Base-by-base conservation (phyloP, 1,284 basidiomycete species). In the Ustilago vetiveriae region DNA sequence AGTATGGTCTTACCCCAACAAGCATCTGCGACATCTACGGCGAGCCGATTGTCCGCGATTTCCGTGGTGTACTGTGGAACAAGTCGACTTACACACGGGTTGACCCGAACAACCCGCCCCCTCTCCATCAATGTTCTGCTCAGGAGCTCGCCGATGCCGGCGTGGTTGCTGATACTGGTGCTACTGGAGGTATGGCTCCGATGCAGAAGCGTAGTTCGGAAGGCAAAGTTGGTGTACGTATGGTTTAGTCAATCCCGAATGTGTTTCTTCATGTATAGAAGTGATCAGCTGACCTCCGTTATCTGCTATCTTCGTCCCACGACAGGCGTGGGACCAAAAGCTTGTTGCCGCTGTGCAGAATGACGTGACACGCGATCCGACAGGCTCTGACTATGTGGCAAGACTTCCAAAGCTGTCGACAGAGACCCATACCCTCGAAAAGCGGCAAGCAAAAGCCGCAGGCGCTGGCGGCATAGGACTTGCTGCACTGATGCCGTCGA, bases 61-160 rank as follows among this genome's bases (percentile, higher is more conserved):
- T 58, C 51, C 50, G 47, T 5, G 59, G 59, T 3, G 32, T 43
- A 4, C 9, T 55, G 27, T 69, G 58, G 58, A 62, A 53, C 55
- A 57, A 58, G 46, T 68, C 65, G 38, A 62, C 65, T 0, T 53
- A 49, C 24, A 17, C 45, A 8, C 54, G 46, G 14, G 9, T 57
- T n/a, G 54, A 57, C 38, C 2, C 32, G 14, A 48, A 51, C 10
- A 45, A 67, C 19, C 52, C 47, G 23, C 43, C 44, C 6, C 42
- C 45, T 1, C 14, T 51, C 19, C 51, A 66, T 11, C 17, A 16
- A 1, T 66, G 63, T 38, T 17, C 48, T 4, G 23, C 30, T 0
- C 38, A 44, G n/a, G 54, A 57, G 38, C 23, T 54, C 6, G 19
- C 9, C 3, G 40, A 49, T 29, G 36, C 23, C 13, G 40, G 51